Percentiles rank a stretch among this genome's conserved stretches.
Conservation (phyloP, 2,329 filamentous ascomycete species). For the Aspergillus puulaauensis region DNA sequence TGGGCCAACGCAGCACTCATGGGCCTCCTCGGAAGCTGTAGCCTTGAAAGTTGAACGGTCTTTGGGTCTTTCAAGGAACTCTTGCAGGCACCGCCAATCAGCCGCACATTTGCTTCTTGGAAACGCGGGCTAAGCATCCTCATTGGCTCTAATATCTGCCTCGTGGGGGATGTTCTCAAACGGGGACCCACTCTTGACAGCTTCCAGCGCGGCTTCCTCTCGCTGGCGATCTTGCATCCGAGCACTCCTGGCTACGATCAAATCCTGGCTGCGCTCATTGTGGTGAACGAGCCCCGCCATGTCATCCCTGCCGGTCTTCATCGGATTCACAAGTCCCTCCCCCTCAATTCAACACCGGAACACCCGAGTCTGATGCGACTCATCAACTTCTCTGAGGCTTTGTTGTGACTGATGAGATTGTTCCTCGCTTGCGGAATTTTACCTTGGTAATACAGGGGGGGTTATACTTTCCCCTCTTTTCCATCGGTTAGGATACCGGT, state of each 20-base stretch:
- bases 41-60: neutral
- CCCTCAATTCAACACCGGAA: neutral
- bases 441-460: neutral
- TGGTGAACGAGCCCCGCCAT: constrained; percentile 3
- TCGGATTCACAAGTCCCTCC: neutral
- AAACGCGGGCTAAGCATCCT: neutral
- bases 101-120: constrained; percentile 3
- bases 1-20: neutral
- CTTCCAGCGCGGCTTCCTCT: constrained; percentile 18
- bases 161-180: constrained; percentile 19
- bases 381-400: neutral
- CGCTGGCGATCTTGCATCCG: constrained; percentile 24
- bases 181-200: constrained; percentile 26
- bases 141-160: constrained; percentile 15
- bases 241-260: constrained; percentile 25
- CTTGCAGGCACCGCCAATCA: neutral
- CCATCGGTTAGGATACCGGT: neutral
- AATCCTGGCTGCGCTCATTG: neutral
- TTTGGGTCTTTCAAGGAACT: neutral
- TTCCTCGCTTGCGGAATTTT: neutral
- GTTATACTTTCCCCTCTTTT: neutral
- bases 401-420: neutral
- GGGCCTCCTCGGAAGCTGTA: neutral
- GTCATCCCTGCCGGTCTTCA: neutral
- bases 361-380: neutral